Evolutionary conservation across 2,329 filamentous ascomycete species (phyloP), one percentile per base, ranked within the genome.

Genomic region (Aureobasidium leucospermi): DNA sequence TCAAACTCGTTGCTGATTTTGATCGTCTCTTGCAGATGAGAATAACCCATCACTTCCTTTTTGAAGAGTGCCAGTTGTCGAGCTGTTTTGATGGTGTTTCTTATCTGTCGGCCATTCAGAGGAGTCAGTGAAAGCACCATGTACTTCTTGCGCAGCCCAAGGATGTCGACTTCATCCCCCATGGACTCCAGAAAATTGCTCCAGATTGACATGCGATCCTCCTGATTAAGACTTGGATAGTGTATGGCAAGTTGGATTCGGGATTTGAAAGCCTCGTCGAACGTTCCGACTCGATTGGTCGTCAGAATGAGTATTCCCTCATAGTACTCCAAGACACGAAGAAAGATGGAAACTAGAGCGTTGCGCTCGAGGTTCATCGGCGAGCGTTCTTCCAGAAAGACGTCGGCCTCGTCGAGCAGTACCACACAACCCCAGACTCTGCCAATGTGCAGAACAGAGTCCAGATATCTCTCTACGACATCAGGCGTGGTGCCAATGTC

Each of bases 301-400:
- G 72, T 76, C 10, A 75, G 65, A 58, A 75, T 71, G 23, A 75
- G 66, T n/a, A 75, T 67, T 28, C 74, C 74, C 36, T 67, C 38
- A 60, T 71, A 74, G 63, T 74, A 74, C 53, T 75, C 72, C 1
- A 75, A 67, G 19, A 67, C 67, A n/a, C 73, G 68, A n/a, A 75
- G 67, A 48, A 75, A 75, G 19, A 74, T 66, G 31, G 51, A 62
- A 19, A 66, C 61, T 15, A 65, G 59, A 6, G 58, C 63, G 31
- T 70, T 70, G 9, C 67, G 56, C 19, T 19, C 19, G 19, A 19
- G 19, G 19, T 19, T 19, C 19, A 19, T 19, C 19, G 19, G 19
- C 19, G 19, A 19, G 19, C 19, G 19, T 19, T 19, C 19, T 66
- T 59, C 64, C 4, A 70, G 61, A 38, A 75, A 76, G 7, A 72